Base-by-base conservation (phyloP, 306 rosid species). In the Gastrolobium villosum region DNA sequence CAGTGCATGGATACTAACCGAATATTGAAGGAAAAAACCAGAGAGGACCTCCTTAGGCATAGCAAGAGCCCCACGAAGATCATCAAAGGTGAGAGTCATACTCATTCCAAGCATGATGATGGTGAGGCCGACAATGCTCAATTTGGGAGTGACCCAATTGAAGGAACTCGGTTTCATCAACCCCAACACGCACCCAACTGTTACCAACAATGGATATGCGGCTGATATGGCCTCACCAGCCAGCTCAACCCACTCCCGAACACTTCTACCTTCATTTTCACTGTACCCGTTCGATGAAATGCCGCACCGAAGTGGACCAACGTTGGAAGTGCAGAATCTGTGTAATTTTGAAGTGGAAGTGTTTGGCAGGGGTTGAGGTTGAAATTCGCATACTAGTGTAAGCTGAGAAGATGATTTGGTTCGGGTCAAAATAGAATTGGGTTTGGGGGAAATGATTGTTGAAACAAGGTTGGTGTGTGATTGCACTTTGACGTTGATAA, bases 91-190 rank as follows among this genome's bases (percentile, higher is more conserved):
- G 68, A 94, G 90, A 9, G 97, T 91, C 97, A 92, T 94, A n/a
- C 98, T 96, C 98, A 94, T 94, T 4, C 97, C 96, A 59, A 94
- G 89, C 98, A 91, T 94, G 43, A 90, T 87, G 2, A 88, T 15
- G 0, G 84, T 87, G 34, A 94, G 78, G 1, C 98, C 97, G 6
- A 79, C 28, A 20, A 94, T 74, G 5, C 77, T 91, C 81, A 79
- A 82, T 44, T 72, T 79, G 20, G 97, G 96, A 14, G 80, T 89
- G 49, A 94, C 92, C 98, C 98, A 94, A 40, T 81, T 79, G 86
- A 84, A 91, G 20, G 76, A 86, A 63, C 26, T 81, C 0, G 96
- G 98, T 36, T 56, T 87, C 37, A 87, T 0, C 46, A 91, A 78
- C 44, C 98, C 98, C 74, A 91, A 8, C 8, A 82, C 72, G 65